Evolutionary conservation across 2,329 filamentous ascomycete species (phyloP).

Genomic region (Massarina eburnea): DNA sequence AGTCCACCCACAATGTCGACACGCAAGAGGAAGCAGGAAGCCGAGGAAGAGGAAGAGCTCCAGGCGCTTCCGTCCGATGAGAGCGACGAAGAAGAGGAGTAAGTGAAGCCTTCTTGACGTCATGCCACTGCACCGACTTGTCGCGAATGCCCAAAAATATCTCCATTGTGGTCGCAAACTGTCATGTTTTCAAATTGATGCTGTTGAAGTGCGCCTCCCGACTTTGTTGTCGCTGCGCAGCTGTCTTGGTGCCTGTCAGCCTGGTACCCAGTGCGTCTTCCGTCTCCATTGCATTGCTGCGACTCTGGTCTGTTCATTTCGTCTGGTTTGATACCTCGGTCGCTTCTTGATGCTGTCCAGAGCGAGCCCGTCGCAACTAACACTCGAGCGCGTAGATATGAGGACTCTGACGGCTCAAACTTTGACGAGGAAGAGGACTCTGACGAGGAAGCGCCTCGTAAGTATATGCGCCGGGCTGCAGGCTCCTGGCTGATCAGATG

Average conservation of each 20-base stretch:
- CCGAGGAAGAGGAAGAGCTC: conserved; percentile 47
- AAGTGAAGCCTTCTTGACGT: conserved; percentile 43
- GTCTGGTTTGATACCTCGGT: conserved; percentile 4
- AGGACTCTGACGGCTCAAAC: conserved; percentile 40
- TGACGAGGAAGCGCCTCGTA: conserved; percentile 39
- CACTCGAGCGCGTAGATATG: conserved; percentile 29
- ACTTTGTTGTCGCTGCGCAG: conserved; percentile 21
- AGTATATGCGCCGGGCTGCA: conserved; percentile 13
- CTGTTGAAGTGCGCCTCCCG: conserved; percentile 9
- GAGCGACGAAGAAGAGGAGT: conserved; percentile 48
- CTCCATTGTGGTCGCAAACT: conserved; percentile 23
- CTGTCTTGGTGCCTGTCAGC: conserved; percentile 13
- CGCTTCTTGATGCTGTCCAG: not conserved
- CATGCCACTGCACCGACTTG: conserved; percentile 27
- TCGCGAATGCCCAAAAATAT: conserved; percentile 22
- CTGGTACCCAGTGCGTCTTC: conserved; percentile 8
- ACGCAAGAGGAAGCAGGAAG: conserved; percentile 49
- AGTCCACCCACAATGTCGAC: conserved; percentile 41
- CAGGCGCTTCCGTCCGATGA: conserved; percentile 47
- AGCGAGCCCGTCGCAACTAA: conserved; percentile 17
- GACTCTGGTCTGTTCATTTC: not conserved
- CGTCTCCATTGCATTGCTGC: conserved; percentile 1
- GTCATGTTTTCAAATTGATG: conserved; percentile 11
- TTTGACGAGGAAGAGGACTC: conserved; percentile 41
- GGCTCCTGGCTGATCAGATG: conserved; percentile 3